A percentile compares a stretch with the other conserved stretches of the same genome.
These are phyloP conservation scores for Zygosaccharomyces gambellarensis DNA, from an alignment of 805 yeast species.

Conservation along the genomic window DNA sequence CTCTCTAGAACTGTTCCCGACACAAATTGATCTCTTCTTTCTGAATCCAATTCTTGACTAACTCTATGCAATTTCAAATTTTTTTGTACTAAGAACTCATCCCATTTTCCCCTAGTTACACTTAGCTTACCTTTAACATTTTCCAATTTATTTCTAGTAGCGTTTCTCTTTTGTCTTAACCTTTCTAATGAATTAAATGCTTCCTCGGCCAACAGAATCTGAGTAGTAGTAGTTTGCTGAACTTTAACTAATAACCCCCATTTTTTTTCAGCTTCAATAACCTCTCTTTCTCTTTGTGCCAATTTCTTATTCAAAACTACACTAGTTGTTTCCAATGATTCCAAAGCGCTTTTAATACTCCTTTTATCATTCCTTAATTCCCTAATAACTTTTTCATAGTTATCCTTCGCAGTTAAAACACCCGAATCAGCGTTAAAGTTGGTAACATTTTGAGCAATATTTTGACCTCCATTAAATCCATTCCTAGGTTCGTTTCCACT, in stretches of 20 bases:
- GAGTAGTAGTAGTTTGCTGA: slow-evolving; percentile 12
- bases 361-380: slow-evolving; percentile 1
- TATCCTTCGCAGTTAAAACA: neutral
- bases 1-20: slow-evolving; percentile 16
- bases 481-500: no score
- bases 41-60: slow-evolving; percentile 17
- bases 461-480: neutral
- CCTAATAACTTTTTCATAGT: neutral
- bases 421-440: slow-evolving; percentile 31
- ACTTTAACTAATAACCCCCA: slow-evolving; percentile 4
- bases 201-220: slow-evolving; percentile 17
- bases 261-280: slow-evolving; percentile 17
- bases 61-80: slow-evolving; percentile 17
- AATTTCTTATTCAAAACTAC: slow-evolving; percentile 24
- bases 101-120: slow-evolving; percentile 8
- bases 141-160: slow-evolving; percentile 21
- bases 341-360: slow-evolving; percentile 11
- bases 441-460: slow-evolving; percentile 12
- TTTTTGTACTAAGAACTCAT: slow-evolving; percentile 13
- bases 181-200: slow-evolving; percentile 10
- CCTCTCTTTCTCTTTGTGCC: slow-evolving; percentile 22
- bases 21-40: slow-evolving; percentile 15
- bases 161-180: slow-evolving; percentile 13
- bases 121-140: slow-evolving; percentile 14
- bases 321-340: slow-evolving; percentile 16